Base-by-base conservation (phyloP, 495 filamentous ascomycete species). In the Xylaria palmicola region DNA sequence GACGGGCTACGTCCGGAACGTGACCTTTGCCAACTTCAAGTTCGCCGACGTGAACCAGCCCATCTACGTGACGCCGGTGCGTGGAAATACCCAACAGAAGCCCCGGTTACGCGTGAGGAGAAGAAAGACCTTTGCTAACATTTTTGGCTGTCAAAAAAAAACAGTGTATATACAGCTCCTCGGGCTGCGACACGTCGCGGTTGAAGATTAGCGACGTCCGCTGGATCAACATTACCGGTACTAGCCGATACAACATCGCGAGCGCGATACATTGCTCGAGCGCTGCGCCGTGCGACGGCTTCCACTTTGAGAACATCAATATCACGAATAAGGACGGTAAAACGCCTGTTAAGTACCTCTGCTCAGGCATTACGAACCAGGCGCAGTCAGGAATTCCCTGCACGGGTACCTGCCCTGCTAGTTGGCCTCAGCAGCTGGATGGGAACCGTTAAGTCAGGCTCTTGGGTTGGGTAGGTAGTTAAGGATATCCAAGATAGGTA, bases 211-310 rank as follows among this genome's bases (percentile, higher is more conserved):
- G 66, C 24, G 75, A 83, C 64, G 72, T 86, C 45, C 76, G 69
- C 30, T 87, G 80, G 79, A 73, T 79, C 54, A 85, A 87, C 65
- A 79, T 85, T 59, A 80, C 76, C 1, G 83, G 82, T 6, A 86
- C 83, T 3, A 73, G 75, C 30, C 66, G 75, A 30, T 84, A 81
- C 63, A 85, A 85, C 63, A 77, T 84, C 24, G 82, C 76, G 1
- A 74, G 75, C 13, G 82, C 77, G 6, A 81, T 86, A 15, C 80
- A 85, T 67, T 85, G 82, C 71, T 75, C 72, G 15, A 65, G 72
- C 26, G 63, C 72, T 0, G 76, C 75, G 20, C 83, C 79, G 5
- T 85, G 83, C 62, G 74, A 75, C 57, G 69, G 75, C 15, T 69
- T 80, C 56, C 73, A 70, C 40, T 86, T 86, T 63, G 73, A 76